Evolutionary conservation across 495 filamentous ascomycete genomes (phyloP), one percentile per base, ranked within the genome.

Genomic region (Emericellopsis terricola): DNA sequence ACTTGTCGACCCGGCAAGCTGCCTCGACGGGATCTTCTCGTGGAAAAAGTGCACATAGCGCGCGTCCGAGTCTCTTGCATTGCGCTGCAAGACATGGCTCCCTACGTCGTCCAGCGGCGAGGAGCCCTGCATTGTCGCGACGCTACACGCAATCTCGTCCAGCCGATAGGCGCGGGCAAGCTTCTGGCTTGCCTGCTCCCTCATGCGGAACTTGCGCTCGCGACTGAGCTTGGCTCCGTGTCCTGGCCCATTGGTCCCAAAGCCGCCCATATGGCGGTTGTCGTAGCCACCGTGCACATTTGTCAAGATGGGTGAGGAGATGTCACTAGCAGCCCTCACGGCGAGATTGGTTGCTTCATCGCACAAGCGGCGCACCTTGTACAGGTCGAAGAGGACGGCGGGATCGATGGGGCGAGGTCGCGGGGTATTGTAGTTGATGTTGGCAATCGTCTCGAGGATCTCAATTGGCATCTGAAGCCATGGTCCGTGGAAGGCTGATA

Each of bases 31-130:
- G 26, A 86, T 85, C 60, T 84, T 85, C 46, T 86, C 81, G 53
- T 85, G 80, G 49, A 86, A 85, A 53, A 86, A 85, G 43, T 86
- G 77, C 3, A 85, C 80, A 40, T 86, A 86, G 41, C 76, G 78
- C 19, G 77, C 80, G 42, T 84, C 78, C 8, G 61, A 48, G 41
- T 81, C 69, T 15, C 62, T 45, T 0, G 69, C 55, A 33, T 62
- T 71, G 31, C 81, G 59, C 45, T 77, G 70, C 31, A 84, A 52
- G 13, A 85, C 81, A 33, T 73, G 62, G 14, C 66, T 60, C n/a
- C 76, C 80, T 3, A 84, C 81, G 31, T 83, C 76, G 47, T 85
- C 81, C 5, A 86, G 51, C 4, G 74, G 69, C n/a, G 75, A 80
- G 4, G 80, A 69, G 26, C 69, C 71, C 50, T 85, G 79, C 81